phyloP scores from a whole-genome alignment of 2,329 filamentous ascomycete genomes.

The Penicillium janthinellum region DNA sequence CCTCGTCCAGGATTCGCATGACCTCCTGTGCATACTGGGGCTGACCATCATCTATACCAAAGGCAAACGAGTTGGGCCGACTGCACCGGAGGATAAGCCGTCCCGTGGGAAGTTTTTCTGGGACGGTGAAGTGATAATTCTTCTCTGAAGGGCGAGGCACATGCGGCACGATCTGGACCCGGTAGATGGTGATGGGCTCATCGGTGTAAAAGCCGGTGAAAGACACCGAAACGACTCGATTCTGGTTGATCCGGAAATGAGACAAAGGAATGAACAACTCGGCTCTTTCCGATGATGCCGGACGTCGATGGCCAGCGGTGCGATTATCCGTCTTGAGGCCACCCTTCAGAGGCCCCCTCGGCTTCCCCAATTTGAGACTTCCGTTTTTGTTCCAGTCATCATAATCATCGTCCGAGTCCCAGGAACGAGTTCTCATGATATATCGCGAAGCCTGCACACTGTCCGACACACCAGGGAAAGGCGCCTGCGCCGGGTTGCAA shows the following conservation, averaged over 20 bases:
- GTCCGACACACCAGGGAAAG: constrained; percentile 69
- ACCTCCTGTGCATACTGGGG: constrained; percentile 62
- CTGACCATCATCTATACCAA: constrained; percentile 70
- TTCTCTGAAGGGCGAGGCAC: constrained; percentile 46
- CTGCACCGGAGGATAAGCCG: constrained; percentile 65
- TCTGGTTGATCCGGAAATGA: constrained; percentile 66
- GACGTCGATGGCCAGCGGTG: background rate
- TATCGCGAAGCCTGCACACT: constrained; percentile 67
- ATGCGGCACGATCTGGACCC: constrained; percentile 62
- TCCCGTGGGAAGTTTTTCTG: constrained; percentile 63
- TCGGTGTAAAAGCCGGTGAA: constrained; percentile 65
- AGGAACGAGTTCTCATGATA: constrained; percentile 21
- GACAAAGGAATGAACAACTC: constrained; percentile 68
- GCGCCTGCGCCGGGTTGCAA: constrained; percentile 58
- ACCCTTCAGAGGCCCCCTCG: background rate
- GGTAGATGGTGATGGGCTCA: constrained; percentile 54
- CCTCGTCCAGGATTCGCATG: constrained; percentile 62
- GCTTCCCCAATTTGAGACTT: background rate
- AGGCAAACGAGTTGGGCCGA: constrained; percentile 69
- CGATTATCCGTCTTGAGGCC: background rate
- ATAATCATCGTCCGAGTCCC: background rate
- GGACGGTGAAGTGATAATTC: constrained; percentile 51
- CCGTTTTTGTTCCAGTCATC: background rate
- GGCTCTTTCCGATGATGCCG: constrained; percentile 36
- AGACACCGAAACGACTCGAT: constrained; percentile 59